phyloP scores from a whole-genome alignment of 2,329 filamentous ascomycete species.

The Dactylellina cionopaga region DNA sequence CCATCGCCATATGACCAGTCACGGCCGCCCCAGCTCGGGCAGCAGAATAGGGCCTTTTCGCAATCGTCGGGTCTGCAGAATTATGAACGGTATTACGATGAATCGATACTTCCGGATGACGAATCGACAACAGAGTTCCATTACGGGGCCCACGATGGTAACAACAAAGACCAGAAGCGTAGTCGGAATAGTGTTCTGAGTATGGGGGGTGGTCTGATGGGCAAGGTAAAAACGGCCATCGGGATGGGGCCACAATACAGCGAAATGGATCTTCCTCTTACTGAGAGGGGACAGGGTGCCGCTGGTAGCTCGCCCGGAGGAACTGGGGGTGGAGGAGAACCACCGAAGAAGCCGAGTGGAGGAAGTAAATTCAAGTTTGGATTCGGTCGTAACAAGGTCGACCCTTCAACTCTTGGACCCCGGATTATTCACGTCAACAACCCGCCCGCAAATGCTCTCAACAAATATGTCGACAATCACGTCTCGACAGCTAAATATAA shows the following conservation, averaged over 20 bases:
- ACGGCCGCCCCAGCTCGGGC: constrained; percentile 55
- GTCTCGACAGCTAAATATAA: constrained; percentile 99
- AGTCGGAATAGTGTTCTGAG: constrained; percentile 84
- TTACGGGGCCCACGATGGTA: constrained; percentile 80
- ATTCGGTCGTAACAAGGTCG: constrained; percentile 82
- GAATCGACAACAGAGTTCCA: constrained; percentile 81
- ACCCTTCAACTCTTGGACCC: constrained; percentile 90
- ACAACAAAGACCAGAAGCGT: constrained; percentile 67
- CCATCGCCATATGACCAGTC: constrained; percentile 60
- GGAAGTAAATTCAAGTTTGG: constrained; percentile 89
- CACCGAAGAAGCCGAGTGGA: constrained; percentile 67
- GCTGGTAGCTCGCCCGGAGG: constrained; percentile 62
- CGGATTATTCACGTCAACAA: constrained; percentile 97
- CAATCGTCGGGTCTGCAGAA: constrained; percentile 86
- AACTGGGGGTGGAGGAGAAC: constrained; percentile 58
- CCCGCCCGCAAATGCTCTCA: constrained; percentile 84
- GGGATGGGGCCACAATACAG: constrained; percentile 89
- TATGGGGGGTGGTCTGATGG: constrained; percentile 86
- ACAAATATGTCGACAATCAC: constrained; percentile 95
- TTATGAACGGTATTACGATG: constrained; percentile 89
- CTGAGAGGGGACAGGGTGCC: constrained; percentile 70
- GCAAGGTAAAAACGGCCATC: constrained; percentile 86
- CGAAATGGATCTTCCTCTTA: constrained; percentile 97
- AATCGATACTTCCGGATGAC: constrained; percentile 69
- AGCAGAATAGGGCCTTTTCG: constrained; percentile 67